These are phyloP conservation scores for Kazachstania taianensis DNA, from an alignment of 805 yeast genomes.

Conservation along the genomic window DNA sequence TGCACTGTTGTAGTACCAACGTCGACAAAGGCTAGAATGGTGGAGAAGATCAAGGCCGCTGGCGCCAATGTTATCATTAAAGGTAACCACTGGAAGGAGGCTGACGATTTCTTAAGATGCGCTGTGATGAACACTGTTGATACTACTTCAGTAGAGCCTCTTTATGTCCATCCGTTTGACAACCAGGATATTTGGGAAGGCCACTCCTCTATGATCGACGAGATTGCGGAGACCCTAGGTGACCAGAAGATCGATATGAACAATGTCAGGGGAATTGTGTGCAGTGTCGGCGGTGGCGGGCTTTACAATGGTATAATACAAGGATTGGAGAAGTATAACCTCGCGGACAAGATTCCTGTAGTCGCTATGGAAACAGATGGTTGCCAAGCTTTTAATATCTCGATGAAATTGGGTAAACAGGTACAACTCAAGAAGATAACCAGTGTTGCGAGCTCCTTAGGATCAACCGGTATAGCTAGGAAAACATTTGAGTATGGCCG, in stretches of 20 bases:
- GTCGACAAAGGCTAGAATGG: constrained; percentile 35
- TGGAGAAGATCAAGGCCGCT: constrained; percentile 33
- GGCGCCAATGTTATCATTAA: constrained; percentile 41
- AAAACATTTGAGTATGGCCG: constrained; percentile 36
- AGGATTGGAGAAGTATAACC: constrained; percentile 32
- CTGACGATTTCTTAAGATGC: constrained; percentile 34
- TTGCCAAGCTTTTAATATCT: constrained; percentile 44
- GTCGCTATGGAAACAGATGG: constrained; percentile 47
- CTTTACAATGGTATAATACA: constrained; percentile 39
- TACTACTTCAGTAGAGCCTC: constrained; percentile 19
- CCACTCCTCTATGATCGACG: constrained; percentile 39
- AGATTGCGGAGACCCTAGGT: constrained; percentile 23
- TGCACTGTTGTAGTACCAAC: constrained; percentile 55
- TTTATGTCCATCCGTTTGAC: constrained; percentile 48
- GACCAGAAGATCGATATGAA: constrained; percentile 12
- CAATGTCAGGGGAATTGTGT: constrained; percentile 35
- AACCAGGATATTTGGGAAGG: constrained; percentile 44
- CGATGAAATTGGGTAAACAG: constrained; percentile 37
- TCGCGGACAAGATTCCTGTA: constrained; percentile 30
- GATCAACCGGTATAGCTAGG: constrained; percentile 45
- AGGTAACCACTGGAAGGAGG: constrained; percentile 40
- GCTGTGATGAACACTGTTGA: constrained; percentile 16
- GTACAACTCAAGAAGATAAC: constrained; percentile 35
- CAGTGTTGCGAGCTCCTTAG: constrained; percentile 53
- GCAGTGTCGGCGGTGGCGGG: constrained; percentile 52